Evolutionary conservation across 2,329 filamentous ascomycete species (phyloP), one percentile per base, ranked within the genome.

Genomic region (Paraconiothyrium brasiliense): DNA sequence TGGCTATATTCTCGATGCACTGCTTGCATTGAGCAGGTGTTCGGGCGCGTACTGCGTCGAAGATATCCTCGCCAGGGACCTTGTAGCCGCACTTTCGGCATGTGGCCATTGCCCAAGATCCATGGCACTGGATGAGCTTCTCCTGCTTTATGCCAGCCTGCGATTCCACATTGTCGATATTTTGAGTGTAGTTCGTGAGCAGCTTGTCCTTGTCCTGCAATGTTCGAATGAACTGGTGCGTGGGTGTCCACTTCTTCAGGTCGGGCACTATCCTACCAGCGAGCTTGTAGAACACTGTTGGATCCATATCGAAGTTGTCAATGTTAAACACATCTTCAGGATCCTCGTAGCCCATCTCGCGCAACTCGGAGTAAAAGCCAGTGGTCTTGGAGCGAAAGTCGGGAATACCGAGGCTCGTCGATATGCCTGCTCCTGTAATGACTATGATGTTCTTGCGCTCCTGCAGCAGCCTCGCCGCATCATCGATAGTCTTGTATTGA

Each of bases 321-420:
- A 98, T 95, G 80, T 97, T 93, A 74, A 99, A 99, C 30, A 98
- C 93, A 74, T 98, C 93, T 76, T 98, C 94, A 1, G 94, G 94
- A 71, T 97, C 94, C 65, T 83, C 88, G 63, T 89, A 84, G 7
- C 93, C 93, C 62, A 95, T 86, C 71, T 92, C 88, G 69, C 87
- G 89, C 55, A 98, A 84, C 75, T 93, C 90, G 49, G 93, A 90
- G 80, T 98, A 98, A 59, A 98, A 90, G 54, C 94, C 94, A 1
- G 90, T 97, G 72, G 92, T 91, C 78, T 95, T 95, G 56, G 94
- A 97, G 67, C 95, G 90, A 75, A 99, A 99, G 78, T 99, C 95
- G 4, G 95, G 95, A 62, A 99, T 98, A 63, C 95, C 95, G 22
- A 99, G 88, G 55, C 93, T 97, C 0, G 95, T 99, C 30, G 94